Conservation (phyloP, 1,284 basidiomycete genomes). For the Hymenochaete sp. region DNA sequence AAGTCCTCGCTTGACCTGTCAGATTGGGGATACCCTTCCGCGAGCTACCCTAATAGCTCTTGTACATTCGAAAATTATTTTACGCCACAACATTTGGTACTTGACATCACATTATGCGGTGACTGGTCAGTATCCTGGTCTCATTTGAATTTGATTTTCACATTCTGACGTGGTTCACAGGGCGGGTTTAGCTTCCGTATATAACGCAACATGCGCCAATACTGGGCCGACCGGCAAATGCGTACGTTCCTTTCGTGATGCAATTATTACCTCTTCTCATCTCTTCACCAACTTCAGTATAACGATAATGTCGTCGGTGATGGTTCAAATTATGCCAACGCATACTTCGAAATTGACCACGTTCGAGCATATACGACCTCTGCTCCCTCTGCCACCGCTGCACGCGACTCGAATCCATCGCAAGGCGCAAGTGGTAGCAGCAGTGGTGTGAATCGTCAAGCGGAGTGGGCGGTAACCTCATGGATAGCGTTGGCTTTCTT, state of each 20-base stretch:
- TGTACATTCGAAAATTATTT: slow-evolving; percentile 45
- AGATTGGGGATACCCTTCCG: slow-evolving; percentile 45
- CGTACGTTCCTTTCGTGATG: slow-evolving; percentile 11
- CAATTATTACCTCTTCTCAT: background rate
- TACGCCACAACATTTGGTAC: slow-evolving; percentile 41
- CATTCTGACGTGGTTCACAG: background rate
- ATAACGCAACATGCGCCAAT: slow-evolving; percentile 19
- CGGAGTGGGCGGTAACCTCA: slow-evolving; percentile 2
- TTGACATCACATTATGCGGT: slow-evolving; percentile 54
- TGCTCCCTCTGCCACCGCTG: slow-evolving; percentile 9
- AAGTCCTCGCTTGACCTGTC: slow-evolving; percentile 41
- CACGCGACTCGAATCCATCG: slow-evolving; percentile 5
- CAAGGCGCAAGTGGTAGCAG: background rate
- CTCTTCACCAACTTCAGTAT: slow-evolving; percentile 14
- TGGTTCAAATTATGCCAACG: slow-evolving; percentile 25
- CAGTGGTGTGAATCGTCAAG: background rate
- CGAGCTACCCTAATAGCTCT: slow-evolving; percentile 36
- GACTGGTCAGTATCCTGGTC: slow-evolving; percentile 30
- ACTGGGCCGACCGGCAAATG: slow-evolving; percentile 19
- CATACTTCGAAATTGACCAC: slow-evolving; percentile 45
- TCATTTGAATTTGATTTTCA: background rate
- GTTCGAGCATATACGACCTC: slow-evolving; percentile 37
- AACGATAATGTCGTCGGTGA: slow-evolving; percentile 22
- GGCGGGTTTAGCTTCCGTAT: slow-evolving; percentile 19
- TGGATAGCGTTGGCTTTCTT: too few species aligned